These are phyloP conservation scores for Tricladium varicosporioides DNA, from an alignment of 2,329 filamentous ascomycete genomes.

Conservation along the genomic window DNA sequence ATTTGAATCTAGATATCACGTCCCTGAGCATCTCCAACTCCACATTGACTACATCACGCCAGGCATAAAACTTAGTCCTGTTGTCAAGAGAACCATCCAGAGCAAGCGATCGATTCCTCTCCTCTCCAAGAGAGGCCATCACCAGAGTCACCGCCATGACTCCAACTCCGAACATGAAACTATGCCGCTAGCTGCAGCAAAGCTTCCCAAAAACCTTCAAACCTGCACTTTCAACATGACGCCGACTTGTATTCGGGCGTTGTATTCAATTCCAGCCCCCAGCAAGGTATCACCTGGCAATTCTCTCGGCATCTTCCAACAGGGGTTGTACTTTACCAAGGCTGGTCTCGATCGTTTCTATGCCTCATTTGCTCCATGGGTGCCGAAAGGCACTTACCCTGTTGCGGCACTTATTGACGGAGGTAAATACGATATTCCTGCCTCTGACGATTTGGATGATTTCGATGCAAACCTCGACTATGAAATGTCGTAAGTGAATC, in stretches of 20 bases:
- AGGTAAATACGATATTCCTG: slow-evolving; percentile 16
- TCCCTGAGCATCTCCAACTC: slow-evolving; percentile 52
- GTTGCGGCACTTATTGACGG: slow-evolving; percentile 25
- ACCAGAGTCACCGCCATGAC: slow-evolving; percentile 6
- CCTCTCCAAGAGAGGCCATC: no score
- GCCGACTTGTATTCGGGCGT: slow-evolving; percentile 32
- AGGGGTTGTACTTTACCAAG: slow-evolving; percentile 22
- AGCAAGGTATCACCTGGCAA: slow-evolving; percentile 10
- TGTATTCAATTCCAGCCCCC: slow-evolving; percentile 43
- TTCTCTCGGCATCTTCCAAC: slow-evolving; percentile 18
- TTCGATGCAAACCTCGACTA: no score
- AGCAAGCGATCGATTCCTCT: no score
- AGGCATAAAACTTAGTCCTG: slow-evolving; percentile 53
- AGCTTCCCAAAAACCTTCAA: slow-evolving; percentile 12
- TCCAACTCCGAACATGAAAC: neutral
- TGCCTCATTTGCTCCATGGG: slow-evolving; percentile 12
- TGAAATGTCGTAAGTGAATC: neutral
- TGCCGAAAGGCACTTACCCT: slow-evolving; percentile 19
- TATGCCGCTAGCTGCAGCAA: slow-evolving; percentile 8
- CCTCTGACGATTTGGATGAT: no score
- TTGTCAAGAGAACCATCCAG: slow-evolving; percentile 34
- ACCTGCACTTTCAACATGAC: slow-evolving; percentile 34
- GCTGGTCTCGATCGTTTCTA: slow-evolving; percentile 20
- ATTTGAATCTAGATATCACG: slow-evolving; percentile 46
- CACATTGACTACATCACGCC: slow-evolving; percentile 60